Evolutionary conservation across 257 asterid genomes (phyloP).

Genomic region (Primulina huaijiensis): DNA sequence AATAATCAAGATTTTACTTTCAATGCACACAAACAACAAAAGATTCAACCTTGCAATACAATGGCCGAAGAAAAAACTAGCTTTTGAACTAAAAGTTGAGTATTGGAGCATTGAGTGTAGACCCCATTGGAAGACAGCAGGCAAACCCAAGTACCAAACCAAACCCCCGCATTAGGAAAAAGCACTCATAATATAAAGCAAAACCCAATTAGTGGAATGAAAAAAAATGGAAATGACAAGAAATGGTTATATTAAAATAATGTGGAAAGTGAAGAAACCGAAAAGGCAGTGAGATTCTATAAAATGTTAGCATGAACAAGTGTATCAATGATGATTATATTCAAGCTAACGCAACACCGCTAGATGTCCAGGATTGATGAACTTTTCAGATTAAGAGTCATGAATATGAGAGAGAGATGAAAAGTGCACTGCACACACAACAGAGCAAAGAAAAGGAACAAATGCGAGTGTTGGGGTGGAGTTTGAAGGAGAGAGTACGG

Average conservation of each 20-base stretch:
- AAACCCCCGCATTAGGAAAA: constrained; percentile 35
- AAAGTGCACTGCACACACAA: too few relatives aligned
- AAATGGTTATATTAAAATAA: constrained; percentile 23
- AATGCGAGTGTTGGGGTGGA: too few relatives aligned
- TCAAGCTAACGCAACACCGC: constrained; percentile 52
- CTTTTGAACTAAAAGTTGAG: constrained; percentile 40
- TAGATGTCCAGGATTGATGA: constrained; percentile 41
- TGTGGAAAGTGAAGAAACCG: constrained; percentile 34
- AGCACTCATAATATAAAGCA: constrained; percentile 27
- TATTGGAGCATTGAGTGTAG: constrained; percentile 32
- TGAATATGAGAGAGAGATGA: too few relatives aligned
- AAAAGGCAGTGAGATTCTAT: constrained; percentile 28
- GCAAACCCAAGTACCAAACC: constrained; percentile 19
- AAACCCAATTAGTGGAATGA: constrained; percentile 30
- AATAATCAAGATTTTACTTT: constrained; percentile 28
- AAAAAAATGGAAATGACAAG: constrained; percentile 5
- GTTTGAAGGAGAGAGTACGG: too few relatives aligned
- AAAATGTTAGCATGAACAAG: constrained; percentile 3
- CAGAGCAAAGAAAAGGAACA: too few relatives aligned
- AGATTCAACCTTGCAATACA: constrained; percentile 35
- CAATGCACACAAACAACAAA: constrained; percentile 27
- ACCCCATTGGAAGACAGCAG: constrained; percentile 43
- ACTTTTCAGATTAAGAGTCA: background rate
- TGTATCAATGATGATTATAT: constrained; percentile 18
- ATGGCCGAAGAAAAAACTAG: constrained; percentile 29